Conservation (phyloP, 148 eudicot species). For the Camellia lanceoleosa region DNA sequence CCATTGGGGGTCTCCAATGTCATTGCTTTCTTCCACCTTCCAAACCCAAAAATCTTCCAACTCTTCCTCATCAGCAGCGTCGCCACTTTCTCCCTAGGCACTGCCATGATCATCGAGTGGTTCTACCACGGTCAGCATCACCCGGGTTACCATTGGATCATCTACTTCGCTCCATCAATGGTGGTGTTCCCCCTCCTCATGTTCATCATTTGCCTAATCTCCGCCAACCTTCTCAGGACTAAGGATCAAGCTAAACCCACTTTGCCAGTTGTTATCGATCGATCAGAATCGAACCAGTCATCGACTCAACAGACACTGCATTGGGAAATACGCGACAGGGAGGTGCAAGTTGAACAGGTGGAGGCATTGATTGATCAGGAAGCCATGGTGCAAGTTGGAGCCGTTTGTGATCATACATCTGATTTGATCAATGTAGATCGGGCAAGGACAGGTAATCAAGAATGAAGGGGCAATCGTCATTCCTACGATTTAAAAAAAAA, state of each 20-base stretch:
- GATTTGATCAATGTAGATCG: no score
- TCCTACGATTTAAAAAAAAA: no score
- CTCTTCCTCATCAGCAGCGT: constrained; percentile 13
- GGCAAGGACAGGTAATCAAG: background rate
- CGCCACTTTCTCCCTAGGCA: constrained; percentile 9
- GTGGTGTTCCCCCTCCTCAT: background rate
- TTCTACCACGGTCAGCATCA: constrained; percentile 3
- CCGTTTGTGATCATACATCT: no score
- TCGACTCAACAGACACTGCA: background rate
- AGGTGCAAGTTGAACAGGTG: background rate
- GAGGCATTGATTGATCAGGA: background rate
- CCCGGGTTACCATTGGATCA: background rate
- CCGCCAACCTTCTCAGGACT: background rate
- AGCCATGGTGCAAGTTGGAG: background rate
- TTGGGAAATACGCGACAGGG: background rate
- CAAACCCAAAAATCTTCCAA: constrained; percentile 8
- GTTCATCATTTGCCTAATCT: background rate
- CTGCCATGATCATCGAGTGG: constrained; percentile 4
- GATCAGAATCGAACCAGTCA: background rate
- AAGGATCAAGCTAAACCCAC: background rate
- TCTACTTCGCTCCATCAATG: background rate
- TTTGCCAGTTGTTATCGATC: background rate
- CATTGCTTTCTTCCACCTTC: background rate
- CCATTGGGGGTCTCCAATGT: background rate
- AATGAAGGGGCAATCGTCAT: no score